Evolutionary conservation across 2,329 filamentous ascomycete species (phyloP).

Genomic region (Penicillium freii): DNA sequence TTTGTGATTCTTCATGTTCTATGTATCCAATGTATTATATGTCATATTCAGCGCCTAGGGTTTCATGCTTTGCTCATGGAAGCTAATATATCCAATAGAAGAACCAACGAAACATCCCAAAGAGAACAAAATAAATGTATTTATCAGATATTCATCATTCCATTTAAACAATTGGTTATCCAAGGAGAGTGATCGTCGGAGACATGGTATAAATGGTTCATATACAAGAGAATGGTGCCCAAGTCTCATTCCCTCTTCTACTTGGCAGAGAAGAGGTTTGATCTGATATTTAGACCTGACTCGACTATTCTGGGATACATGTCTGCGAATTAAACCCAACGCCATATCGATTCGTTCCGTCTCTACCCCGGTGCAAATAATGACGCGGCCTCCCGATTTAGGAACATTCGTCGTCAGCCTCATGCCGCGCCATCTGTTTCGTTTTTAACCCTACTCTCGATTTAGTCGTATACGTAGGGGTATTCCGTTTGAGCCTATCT

Average conservation of each 20-base stretch:
- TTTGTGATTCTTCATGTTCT: neutral
- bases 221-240: neutral
- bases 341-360: neutral
- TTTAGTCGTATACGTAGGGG: neutral
- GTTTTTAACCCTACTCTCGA: neutral
- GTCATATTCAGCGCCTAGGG: neutral
- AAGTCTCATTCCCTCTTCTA: neutral
- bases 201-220: neutral
- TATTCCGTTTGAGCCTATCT: neutral
- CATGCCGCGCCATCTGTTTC: neutral
- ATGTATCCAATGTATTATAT: neutral
- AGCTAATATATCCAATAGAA: neutral
- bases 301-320: neutral
- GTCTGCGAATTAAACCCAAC: neutral
- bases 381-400: conserved; percentile 1
- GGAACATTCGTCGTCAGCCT: neutral
- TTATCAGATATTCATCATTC: neutral
- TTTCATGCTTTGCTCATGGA: neutral
- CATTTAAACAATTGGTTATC: neutral
- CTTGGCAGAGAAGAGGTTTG: neutral
- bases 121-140: neutral
- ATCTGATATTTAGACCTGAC: neutral
- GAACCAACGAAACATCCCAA: no score
- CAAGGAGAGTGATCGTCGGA: neutral
- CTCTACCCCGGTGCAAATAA: neutral